Base-by-base conservation (phyloP, 1,139 yeast species). In the Pichia sorboxylosa region DNA sequence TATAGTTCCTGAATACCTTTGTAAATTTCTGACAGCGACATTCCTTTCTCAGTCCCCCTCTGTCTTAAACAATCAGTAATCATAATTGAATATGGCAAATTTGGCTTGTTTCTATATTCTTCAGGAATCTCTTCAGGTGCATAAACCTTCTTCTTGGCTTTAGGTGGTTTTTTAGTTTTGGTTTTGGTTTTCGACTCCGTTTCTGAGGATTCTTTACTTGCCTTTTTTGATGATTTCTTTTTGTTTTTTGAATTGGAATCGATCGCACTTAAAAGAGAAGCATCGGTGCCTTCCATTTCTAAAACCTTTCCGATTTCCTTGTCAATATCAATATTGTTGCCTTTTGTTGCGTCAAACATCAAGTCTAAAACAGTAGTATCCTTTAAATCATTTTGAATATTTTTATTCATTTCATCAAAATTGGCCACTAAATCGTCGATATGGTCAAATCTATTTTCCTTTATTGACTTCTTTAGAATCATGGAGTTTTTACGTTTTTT, bases 11-110 rank as follows among this genome's bases (percentile, higher is more conserved):
- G 81, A 32, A 90, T 83, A 2, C 85, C 83, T 35, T 80, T 82
- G 52, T 83, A 79, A 28, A 90, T 83, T 44, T 85, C 96, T 10
- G 83, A 73, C 30, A 90, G 59, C 1, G 94, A 79, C 69, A 84
- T 70, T 13, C 94, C 95, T 29, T 70, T 66, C 28, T 61, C 64
- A 4, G 71, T 67, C 1, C 73, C 69, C 1, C 77, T 69, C 22
- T 76, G 71, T 41, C 81, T 66, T 41, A 90, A 59, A 32, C 94
- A 90, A 17, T 78, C 74, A 7, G 87, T 76, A 23, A 90, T 78
- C 54, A 90, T 64, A 29, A 76, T 72, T 13, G 93, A 82, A 51
- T 82, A 81, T 1, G 94, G 76, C 31, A 74, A 66, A 10, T 76
- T 66, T 1, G 98, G 98, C 50, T 87, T 90, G 10, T 74, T 68